Conservation (phyloP, 2,329 filamentous ascomycete genomes). For the Emydomyces testavorans region DNA sequence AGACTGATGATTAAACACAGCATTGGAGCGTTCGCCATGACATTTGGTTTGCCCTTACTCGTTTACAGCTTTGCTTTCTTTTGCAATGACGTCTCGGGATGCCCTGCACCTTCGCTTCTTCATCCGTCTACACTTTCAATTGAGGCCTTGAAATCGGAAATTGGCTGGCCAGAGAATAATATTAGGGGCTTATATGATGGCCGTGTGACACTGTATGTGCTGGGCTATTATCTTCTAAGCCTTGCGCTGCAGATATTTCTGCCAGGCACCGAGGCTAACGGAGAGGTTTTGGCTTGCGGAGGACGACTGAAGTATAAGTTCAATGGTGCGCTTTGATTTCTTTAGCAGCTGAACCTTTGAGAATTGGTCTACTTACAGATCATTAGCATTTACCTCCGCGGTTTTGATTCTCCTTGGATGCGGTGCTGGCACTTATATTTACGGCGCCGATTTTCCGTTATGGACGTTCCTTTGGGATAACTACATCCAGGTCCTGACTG, state of each 20-base stretch:
- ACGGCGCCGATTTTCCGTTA: conserved; percentile 70
- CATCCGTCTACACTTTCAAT: conserved; percentile 59
- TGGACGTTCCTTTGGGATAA: conserved; percentile 94
- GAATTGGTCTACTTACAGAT: conserved; percentile 17
- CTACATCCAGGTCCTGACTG: conserved; percentile 72
- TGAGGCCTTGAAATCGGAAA: conserved; percentile 61
- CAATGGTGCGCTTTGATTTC: conserved; percentile 46
- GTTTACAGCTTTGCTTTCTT: conserved; percentile 70
- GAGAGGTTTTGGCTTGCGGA: conserved; percentile 57
- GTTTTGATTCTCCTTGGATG: conserved; percentile 58
- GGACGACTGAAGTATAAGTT: conserved; percentile 72
- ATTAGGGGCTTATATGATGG: conserved; percentile 58
- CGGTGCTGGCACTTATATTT: conserved; percentile 59
- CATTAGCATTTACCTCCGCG: conserved; percentile 60
- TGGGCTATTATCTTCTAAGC: conserved; percentile 69
- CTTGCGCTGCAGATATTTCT: conserved; percentile 63
- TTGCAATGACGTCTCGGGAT: conserved; percentile 88
- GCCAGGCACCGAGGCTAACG: conserved; percentile 60
- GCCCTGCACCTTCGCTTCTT: conserved; percentile 71
- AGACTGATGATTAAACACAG: conserved; percentile 1
- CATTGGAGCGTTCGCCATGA: conserved; percentile 47
- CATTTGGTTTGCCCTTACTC: conserved; percentile 65
- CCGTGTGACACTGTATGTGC: conserved; percentile 54
- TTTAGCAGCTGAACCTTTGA: background rate
- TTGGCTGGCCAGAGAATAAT: conserved; percentile 67